Evolutionary conservation across 257 asterid species (phyloP).

Genomic region (Fraxinus pennsylvanica): DNA sequence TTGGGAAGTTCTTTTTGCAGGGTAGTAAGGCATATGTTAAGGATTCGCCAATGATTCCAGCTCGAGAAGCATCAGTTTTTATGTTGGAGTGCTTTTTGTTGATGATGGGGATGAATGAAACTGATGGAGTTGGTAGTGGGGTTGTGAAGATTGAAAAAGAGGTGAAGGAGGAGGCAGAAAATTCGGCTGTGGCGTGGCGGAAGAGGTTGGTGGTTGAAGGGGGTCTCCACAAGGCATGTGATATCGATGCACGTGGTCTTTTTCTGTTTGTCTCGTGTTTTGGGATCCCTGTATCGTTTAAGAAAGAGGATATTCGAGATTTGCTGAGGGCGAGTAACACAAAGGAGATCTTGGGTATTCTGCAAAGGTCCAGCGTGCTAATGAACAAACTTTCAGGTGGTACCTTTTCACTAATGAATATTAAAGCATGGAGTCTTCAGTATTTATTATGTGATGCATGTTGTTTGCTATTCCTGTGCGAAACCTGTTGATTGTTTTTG

Average conservation of each 20-base stretch:
- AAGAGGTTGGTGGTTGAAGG: conserved; percentile 74
- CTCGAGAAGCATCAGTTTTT: conserved; percentile 71
- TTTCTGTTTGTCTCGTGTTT: conserved; percentile 69
- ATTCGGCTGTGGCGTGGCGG: conserved; percentile 67
- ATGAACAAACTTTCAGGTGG: conserved; percentile 64
- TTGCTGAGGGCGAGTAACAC: conserved; percentile 56
- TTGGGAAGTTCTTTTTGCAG: conserved; percentile 77
- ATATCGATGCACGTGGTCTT: conserved; percentile 82
- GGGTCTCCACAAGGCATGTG: conserved; percentile 54
- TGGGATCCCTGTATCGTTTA: conserved; percentile 56
- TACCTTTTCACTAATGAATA: conserved; percentile 27
- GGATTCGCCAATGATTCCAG: conserved; percentile 56
- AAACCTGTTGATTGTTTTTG: conserved; percentile 6
- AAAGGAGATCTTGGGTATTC: conserved; percentile 54
- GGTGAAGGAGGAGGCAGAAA: conserved; percentile 56
- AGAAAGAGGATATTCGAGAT: conserved; percentile 59
- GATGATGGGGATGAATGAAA: conserved; percentile 49
- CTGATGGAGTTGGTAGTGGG: conserved; percentile 16
- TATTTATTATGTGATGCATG: background rate
- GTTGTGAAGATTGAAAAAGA: conserved; percentile 37
- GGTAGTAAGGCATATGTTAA: conserved; percentile 53
- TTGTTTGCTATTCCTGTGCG: background rate
- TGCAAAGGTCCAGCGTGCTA: conserved; percentile 56
- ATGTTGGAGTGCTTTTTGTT: conserved; percentile 68
- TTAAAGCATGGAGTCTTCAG: conserved; percentile 1